phyloP scores from a whole-genome alignment of 2,329 filamentous ascomycete genomes.

The Beauveria brongniartii region DNA sequence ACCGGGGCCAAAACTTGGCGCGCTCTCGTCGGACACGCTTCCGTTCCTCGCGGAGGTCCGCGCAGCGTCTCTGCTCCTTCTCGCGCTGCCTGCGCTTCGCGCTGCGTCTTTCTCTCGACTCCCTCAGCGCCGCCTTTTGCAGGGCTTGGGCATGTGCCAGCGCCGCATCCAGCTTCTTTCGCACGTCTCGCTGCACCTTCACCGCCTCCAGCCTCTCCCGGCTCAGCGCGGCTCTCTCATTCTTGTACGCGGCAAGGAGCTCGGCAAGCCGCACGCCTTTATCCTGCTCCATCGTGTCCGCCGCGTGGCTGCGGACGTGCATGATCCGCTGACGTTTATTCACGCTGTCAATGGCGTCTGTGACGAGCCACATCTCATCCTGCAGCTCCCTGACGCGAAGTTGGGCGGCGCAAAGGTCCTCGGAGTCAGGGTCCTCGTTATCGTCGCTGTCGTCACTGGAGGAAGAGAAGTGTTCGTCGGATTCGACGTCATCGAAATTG shows the following conservation, averaged over 20 bases:
- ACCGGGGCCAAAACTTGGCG: conserved; percentile 39
- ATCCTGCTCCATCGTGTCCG: conserved; percentile 24
- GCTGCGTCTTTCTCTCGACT: conserved; percentile 18
- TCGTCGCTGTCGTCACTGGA: conserved; percentile 23
- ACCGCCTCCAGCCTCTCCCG: conserved; percentile 30
- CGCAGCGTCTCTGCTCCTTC: conserved; percentile 27
- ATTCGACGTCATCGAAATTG: conserved; percentile 46
- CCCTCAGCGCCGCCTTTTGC: conserved; percentile 24
- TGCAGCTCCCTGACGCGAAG: conserved; percentile 23
- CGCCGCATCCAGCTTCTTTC: conserved; percentile 23
- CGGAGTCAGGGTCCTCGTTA: conserved; percentile 16
- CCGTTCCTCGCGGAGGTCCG: conserved; percentile 34
- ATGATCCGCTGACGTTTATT: conserved; percentile 32
- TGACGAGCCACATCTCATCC: conserved; percentile 14
- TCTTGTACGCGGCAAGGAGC: conserved; percentile 32
- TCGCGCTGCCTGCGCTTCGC: conserved; percentile 27
- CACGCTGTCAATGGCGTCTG: conserved; percentile 19
- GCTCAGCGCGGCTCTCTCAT: conserved; percentile 34
- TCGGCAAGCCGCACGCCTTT: conserved; percentile 27
- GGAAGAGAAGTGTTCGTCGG: conserved; percentile 32
- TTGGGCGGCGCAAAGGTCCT: conserved; percentile 20
- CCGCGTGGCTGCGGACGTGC: conserved; percentile 29
- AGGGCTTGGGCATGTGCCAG: conserved; percentile 15
- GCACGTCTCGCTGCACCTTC: conserved; percentile 24
- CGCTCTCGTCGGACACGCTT: conserved; percentile 34